Percentiles rank a stretch among this genome's conserved stretches.
Conservation (phyloP, 495 filamentous ascomycete genomes). For the Xylaria intraflava region DNA sequence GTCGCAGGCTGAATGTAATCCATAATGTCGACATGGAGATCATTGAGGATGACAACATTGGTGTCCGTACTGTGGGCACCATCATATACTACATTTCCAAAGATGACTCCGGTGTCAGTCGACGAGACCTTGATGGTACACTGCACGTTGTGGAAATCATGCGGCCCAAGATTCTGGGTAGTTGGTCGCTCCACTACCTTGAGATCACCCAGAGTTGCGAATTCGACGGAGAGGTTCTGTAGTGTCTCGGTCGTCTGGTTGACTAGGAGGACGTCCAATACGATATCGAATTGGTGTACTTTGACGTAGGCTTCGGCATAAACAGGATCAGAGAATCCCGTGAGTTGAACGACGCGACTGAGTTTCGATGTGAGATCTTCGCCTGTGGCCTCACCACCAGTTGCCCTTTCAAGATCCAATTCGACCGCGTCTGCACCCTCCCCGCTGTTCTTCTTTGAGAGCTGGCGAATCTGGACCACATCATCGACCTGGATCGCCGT, state of each 20-base stretch:
- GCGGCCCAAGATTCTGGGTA: slow-evolving; percentile 88
- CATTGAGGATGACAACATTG: slow-evolving; percentile 97
- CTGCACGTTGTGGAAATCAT: slow-evolving; percentile 96
- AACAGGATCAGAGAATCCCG: slow-evolving; percentile 96
- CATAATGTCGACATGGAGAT: slow-evolving; percentile 99
- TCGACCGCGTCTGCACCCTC: slow-evolving; percentile 83
- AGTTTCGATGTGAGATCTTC: slow-evolving; percentile 91
- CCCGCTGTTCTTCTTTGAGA: slow-evolving; percentile 82
- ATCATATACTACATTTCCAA: slow-evolving; percentile 98
- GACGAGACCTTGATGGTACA: slow-evolving; percentile 99
- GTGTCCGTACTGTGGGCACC: slow-evolving; percentile 91
- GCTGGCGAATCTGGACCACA: slow-evolving; percentile 82
- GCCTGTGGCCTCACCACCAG: slow-evolving; percentile 71
- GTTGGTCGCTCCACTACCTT: slow-evolving; percentile 97
- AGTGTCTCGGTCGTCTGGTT: slow-evolving; percentile 97
- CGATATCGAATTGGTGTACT: slow-evolving; percentile 98
- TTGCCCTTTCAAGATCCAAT: slow-evolving; percentile 86
- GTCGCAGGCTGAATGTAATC: slow-evolving; percentile 98
- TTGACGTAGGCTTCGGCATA: slow-evolving; percentile 98
- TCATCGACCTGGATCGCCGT: slow-evolving; percentile 93
- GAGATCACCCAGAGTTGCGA: slow-evolving; percentile 93
- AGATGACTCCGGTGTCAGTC: slow-evolving; percentile 98
- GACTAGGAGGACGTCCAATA: slow-evolving; percentile 92
- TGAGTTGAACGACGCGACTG: slow-evolving; percentile 92
- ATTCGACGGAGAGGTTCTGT: slow-evolving; percentile 95